Base-by-base conservation (phyloP, 768 basidiomycete species). In the Boletus sensibilis region DNA sequence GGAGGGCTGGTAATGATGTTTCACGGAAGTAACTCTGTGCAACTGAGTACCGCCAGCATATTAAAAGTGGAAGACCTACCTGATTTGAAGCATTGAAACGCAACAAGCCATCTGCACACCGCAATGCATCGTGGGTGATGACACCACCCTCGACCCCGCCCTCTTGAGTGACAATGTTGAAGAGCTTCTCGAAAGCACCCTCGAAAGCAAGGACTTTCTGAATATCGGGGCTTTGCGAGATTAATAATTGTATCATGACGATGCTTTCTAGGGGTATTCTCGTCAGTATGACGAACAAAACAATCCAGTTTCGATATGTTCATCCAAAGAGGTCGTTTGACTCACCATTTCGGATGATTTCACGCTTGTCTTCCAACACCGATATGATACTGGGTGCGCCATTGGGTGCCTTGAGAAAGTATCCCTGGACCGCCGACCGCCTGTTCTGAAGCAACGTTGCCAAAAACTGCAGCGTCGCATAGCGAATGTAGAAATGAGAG, bases 121-220 rank as follows among this genome's bases (percentile, higher is more conserved):
- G 79, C 54, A 99, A 75, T n/a, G 92, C 91, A 61, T 94, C 88
- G 61, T 90, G 87, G 0, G 91, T 85, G 41, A 91, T 87, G 52
- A 88, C 79, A 11, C 94, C 94, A 16, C 95, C 94, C 63, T 98
- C 95, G 23, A 94, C 79, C 0, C 97, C 97, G 21, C 94, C 92
- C 71, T 98, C 96, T 58, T 84, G 81, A 10, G 83, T 80, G 58
- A 98, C 82, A 46, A 91, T 94, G 53, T 86, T 86, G 75, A 98
- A 94, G 31, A 99, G 80, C 68, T 89, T 92, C 76, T 99, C 97
- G 65, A 99, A 98, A 2, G 91, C 92, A 20, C 97, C 94, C 63
- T 94, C 94, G 64, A 99, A 99, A 0, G 95, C 94, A 43, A 98
- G 84, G 31, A 98, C 86, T 73, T 98, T 98, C 68, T 98, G 96